Evolutionary conservation across 108 stramenopile genomes (phyloP).

Genomic region (Bacterosira constricta): DNA sequence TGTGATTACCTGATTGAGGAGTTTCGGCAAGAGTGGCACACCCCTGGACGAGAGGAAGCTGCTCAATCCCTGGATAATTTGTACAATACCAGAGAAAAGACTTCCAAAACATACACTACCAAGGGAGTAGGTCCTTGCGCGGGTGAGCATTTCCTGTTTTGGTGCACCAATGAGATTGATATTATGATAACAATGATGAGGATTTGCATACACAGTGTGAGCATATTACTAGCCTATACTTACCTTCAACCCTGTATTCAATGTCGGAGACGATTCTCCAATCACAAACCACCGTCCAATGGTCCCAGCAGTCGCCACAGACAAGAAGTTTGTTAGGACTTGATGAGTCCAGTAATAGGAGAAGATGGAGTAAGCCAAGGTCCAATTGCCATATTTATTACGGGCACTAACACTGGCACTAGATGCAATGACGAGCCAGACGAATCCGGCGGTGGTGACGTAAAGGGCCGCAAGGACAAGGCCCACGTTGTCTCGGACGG

Average conservation of each 20-base stretch:
- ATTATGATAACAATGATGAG: slow-evolving; percentile 50
- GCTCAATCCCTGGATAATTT: slow-evolving; percentile 70
- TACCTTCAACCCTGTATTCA: neutral
- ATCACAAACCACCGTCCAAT: slow-evolving; percentile 61
- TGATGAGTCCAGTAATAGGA: slow-evolving; percentile 71
- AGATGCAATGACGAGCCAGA: slow-evolving; percentile 46
- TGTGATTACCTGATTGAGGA: neutral
- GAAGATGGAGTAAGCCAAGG: slow-evolving; percentile 11
- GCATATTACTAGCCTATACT: too few species aligned
- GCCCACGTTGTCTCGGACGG: slow-evolving; percentile 56
- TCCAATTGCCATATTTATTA: neutral
- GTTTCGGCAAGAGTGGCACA: neutral
- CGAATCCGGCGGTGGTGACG: slow-evolving; percentile 47
- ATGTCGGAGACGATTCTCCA: neutral
- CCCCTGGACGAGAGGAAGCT: slow-evolving; percentile 12
- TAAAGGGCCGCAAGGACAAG: slow-evolving; percentile 46
- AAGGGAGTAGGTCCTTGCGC: slow-evolving; percentile 62
- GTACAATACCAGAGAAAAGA: slow-evolving; percentile 66
- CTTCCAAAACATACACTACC: slow-evolving; percentile 85
- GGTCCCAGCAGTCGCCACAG: slow-evolving; percentile 64
- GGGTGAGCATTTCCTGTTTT: slow-evolving; percentile 40
- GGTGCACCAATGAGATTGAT: slow-evolving; percentile 29
- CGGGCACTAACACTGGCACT: neutral
- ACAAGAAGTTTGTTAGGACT: slow-evolving; percentile 69
- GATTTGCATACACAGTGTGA: too few species aligned